Percentiles rank a stretch among this genome's conserved stretches.
Evolutionary conservation across 2,329 filamentous ascomycete genomes (phyloP).

Genomic region (Fusarium globosum): DNA sequence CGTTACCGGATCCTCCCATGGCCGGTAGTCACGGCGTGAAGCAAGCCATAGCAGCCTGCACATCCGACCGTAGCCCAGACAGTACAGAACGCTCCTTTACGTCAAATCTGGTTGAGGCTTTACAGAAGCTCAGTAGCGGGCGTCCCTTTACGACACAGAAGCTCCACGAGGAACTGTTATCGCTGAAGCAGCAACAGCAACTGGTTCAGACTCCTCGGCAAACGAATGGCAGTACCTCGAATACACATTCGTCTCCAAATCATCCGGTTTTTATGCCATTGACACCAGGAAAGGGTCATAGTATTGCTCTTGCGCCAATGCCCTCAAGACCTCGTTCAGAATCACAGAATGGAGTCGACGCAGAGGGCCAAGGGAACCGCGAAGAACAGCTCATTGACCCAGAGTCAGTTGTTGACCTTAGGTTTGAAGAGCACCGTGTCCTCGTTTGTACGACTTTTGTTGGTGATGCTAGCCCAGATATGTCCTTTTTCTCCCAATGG

Average conservation of each 20-base stretch:
- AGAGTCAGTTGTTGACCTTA: constrained; percentile 63
- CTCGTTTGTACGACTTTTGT: constrained; percentile 75
- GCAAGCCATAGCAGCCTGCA: constrained; percentile 71
- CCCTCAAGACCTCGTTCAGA: constrained; percentile 46
- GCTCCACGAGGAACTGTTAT: constrained; percentile 66
- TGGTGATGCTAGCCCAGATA: constrained; percentile 72
- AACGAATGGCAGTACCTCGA: constrained; percentile 59
- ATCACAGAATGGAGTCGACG: constrained; percentile 45
- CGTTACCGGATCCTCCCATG: constrained; percentile 61
- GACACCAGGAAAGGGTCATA: constrained; percentile 64
- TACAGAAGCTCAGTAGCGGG: constrained; percentile 63
- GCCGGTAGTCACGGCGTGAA: constrained; percentile 67
- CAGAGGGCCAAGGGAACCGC: constrained; percentile 39
- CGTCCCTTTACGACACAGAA: constrained; percentile 67
- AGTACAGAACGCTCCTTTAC: constrained; percentile 67
- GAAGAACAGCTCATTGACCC: constrained; percentile 59
- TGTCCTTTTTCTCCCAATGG: constrained; percentile 75
- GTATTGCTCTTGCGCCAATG: constrained; percentile 64
- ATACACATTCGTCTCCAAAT: constrained; percentile 49
- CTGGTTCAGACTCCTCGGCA: constrained; percentile 54
- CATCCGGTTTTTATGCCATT: constrained; percentile 66
- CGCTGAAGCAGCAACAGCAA: constrained; percentile 58
- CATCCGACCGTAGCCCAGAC: constrained; percentile 61
- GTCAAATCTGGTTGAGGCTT: constrained; percentile 64
- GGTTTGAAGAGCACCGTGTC: constrained; percentile 72